These are phyloP conservation scores for Casuarina glauca DNA, from an alignment of 306 rosid species.

Conservation along the genomic window DNA sequence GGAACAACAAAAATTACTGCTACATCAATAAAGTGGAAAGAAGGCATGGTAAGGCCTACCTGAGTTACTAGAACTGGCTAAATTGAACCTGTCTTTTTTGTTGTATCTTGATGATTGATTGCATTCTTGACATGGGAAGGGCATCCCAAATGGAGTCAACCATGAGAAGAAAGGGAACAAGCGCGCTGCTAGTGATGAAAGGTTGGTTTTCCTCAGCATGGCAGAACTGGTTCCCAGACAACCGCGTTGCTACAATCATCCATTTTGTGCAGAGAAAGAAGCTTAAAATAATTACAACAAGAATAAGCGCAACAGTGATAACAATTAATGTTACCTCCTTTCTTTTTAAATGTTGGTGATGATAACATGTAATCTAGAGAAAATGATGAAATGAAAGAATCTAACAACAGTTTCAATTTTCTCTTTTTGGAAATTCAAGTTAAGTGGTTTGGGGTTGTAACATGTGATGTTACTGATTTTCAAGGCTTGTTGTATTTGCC, in stretches of 20 bases:
- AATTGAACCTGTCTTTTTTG: background rate
- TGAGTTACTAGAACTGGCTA: background rate
- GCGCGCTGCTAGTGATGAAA: conserved; percentile 65
- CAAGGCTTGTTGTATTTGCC: background rate
- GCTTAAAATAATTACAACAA: no score
- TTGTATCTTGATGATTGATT: conserved; percentile 3
- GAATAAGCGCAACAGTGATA: no score
- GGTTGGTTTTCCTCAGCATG: conserved; percentile 45
- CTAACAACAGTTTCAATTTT: background rate
- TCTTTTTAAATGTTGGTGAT: no score
- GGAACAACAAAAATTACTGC: conserved; percentile 79
- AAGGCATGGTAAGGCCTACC: conserved; percentile 68
- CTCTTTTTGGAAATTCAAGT: background rate
- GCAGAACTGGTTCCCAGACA: background rate
- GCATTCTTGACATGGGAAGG: conserved; percentile 43
- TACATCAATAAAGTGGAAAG: conserved; percentile 90
- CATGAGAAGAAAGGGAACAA: conserved; percentile 88
- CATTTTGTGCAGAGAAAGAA: background rate
- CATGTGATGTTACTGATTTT: background rate
- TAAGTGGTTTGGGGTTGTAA: background rate
- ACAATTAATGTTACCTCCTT: no score
- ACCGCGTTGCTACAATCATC: background rate
- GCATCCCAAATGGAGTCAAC: conserved; percentile 68
- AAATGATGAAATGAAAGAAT: background rate
- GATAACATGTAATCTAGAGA: background rate